Percentiles rank a stretch among this genome's conserved stretches.
phyloP scores from a whole-genome alignment of 768 basidiomycete species.

The Neoboletus subvelutipes region DNA sequence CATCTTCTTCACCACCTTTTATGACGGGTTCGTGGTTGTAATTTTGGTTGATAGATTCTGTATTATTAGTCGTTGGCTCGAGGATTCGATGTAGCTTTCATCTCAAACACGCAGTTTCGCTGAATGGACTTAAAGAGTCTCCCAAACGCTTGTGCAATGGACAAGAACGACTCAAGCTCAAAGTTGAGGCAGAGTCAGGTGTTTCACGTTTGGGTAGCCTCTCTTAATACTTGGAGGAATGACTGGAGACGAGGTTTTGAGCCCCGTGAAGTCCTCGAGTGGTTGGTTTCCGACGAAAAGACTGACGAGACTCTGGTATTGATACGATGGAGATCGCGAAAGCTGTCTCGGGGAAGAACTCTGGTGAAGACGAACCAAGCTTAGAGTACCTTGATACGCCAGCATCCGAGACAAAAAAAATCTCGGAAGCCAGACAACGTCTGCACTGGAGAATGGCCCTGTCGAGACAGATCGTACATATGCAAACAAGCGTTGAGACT shows the following conservation, averaged over 20 bases:
- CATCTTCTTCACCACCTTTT: not conserved
- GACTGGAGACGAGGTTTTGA: not conserved
- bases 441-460: not conserved
- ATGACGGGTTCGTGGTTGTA: conserved; percentile 15
- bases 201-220: not conserved
- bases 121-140: not conserved
- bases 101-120: not conserved
- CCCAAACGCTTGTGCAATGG: not conserved
- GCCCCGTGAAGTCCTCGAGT: not conserved
- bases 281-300: not conserved
- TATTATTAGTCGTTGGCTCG: conserved; percentile 18
- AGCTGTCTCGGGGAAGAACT: not conserved
- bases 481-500: not conserved
- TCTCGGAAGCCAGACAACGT: not conserved
- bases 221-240: not conserved
- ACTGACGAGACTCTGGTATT: not conserved
- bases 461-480: not conserved
- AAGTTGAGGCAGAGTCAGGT: not conserved
- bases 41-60: conserved; percentile 24
- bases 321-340: not conserved
- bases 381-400: not conserved
- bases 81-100: not conserved
- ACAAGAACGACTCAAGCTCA: no score
- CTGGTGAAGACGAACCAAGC: not conserved
- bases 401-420: not conserved